These are phyloP conservation scores for Aspergillus hiratsukae DNA, from an alignment of 2,329 filamentous ascomycete genomes.

Conservation along the genomic window DNA sequence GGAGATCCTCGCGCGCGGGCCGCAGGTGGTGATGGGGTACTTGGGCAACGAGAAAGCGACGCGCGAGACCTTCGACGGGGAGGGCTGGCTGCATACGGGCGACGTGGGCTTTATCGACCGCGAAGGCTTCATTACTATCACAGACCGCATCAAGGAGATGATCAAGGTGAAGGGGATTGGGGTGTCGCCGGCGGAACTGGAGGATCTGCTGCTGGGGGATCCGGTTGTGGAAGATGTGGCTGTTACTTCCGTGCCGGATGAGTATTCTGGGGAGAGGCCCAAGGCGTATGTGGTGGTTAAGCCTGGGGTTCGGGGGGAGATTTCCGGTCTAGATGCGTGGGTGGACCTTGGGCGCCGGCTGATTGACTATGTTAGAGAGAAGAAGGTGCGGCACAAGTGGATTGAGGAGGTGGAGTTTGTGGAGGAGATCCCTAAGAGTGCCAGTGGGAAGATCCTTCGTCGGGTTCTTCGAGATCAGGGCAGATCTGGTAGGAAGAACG, in stretches of 20 bases:
- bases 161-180: constrained; percentile 62
- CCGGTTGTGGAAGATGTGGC: constrained; percentile 54
- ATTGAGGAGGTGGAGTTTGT: constrained; percentile 35
- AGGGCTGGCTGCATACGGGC: constrained; percentile 58
- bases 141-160: constrained; percentile 63
- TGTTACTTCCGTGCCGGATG: constrained; percentile 35
- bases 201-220: constrained; percentile 58
- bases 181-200: constrained; percentile 57
- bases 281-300: constrained; percentile 55
- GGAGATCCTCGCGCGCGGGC: constrained; percentile 68
- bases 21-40: constrained; percentile 65
- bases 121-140: constrained; percentile 50
- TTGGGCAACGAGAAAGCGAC: constrained; percentile 69
- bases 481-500: not conserved
- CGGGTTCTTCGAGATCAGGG: constrained; percentile 50
- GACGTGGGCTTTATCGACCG: constrained; percentile 59
- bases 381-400: constrained; percentile 55
- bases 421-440: constrained; percentile 63
- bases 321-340: constrained; percentile 1
- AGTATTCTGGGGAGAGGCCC: constrained; percentile 50
- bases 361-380: constrained; percentile 57
- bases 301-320: not conserved
- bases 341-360: constrained; percentile 43
- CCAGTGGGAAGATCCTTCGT: constrained; percentile 69
- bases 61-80: constrained; percentile 61